phyloP scores from a whole-genome alignment of 208 protist genomes.

The Leishmania major region DNA sequence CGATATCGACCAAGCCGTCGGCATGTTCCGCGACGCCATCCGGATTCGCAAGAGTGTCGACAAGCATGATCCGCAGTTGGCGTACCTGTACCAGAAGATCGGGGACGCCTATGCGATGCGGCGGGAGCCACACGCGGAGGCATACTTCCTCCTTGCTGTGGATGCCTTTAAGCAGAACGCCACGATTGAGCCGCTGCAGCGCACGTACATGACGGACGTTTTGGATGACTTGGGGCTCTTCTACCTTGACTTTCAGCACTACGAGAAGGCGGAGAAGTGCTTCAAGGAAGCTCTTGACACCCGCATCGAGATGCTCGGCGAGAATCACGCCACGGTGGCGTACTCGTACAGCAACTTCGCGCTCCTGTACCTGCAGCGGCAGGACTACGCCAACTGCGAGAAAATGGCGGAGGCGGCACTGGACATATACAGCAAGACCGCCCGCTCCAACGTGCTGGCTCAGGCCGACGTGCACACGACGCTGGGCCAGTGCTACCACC shows the following conservation, averaged over 20 bases:
- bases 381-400: conserved; percentile 75
- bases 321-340: conserved; percentile 87
- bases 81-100: conserved; percentile 89
- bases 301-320: conserved; percentile 87
- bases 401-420: conserved; percentile 76
- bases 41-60: conserved; percentile 71
- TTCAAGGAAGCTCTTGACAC: conserved; percentile 88
- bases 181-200: conserved; percentile 74
- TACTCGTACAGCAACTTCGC: conserved; percentile 92
- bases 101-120: conserved; percentile 84
- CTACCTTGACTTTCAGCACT: conserved; percentile 90
- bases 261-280: conserved; percentile 87
- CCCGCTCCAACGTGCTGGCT: conserved; percentile 78
- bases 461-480: conserved; percentile 89
- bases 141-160: conserved; percentile 84
- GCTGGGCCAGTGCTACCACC: conserved; percentile 75
- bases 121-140: conserved; percentile 82
- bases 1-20: conserved; percentile 62
- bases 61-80: conserved; percentile 75
- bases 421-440: conserved; percentile 90
- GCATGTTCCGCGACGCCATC: conserved; percentile 74
- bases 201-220: conserved; percentile 89
- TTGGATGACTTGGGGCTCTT: conserved; percentile 89
- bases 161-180: conserved; percentile 84
- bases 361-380: conserved; percentile 74